Evolutionary conservation across 768 basidiomycete species (phyloP), one percentile per base, ranked within the genome.

Genomic region (Pholiota microspora): DNA sequence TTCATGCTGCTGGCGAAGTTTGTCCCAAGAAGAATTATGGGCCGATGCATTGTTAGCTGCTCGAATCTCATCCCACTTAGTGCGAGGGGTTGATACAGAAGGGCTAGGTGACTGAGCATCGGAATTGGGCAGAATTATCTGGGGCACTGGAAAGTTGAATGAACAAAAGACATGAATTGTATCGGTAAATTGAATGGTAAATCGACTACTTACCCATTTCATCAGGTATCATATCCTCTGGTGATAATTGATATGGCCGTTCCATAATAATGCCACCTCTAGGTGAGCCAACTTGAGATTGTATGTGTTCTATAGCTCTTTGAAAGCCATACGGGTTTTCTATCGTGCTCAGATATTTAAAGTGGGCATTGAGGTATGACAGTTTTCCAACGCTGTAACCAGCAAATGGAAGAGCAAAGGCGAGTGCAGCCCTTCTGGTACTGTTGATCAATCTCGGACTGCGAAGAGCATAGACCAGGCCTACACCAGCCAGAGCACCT

Each of bases 11-110:
- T 87, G 84, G 28, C 88, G 82, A 18, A 90, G 72, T 23, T 70
- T 66, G 60, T 89, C 88, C 88, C 88, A 89, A 3, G 85, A 74
- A 16, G 88, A 88, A 32, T 67, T 74, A 13, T 69, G 54, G 27
- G 67, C 71, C 16, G 72, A 67, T 13, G 70, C 71, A 45, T 65
- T 58, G 55, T 85, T 85, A 28, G 72, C 78, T 40, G 73, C 71
- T 51, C 87, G 82, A 45, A 90, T 84, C 57, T 84, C 78, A 29
- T 87, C 85, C 88, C 88, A 90, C 56, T 73, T 80, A 49, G 69
- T 79, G 32, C 47, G 64, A 53, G 61, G 56, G 34, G 64, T 31
- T n/a, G 63, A 48, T 46, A 48, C 29, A 35, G 53, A 29, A 34
- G 51, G 18, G 15, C 49, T 36, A 21, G 44, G 21, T 25, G 8